These are phyloP conservation scores for Penicillium sp. DNA, from an alignment of 2,329 filamentous ascomycete genomes.

Conservation along the genomic window DNA sequence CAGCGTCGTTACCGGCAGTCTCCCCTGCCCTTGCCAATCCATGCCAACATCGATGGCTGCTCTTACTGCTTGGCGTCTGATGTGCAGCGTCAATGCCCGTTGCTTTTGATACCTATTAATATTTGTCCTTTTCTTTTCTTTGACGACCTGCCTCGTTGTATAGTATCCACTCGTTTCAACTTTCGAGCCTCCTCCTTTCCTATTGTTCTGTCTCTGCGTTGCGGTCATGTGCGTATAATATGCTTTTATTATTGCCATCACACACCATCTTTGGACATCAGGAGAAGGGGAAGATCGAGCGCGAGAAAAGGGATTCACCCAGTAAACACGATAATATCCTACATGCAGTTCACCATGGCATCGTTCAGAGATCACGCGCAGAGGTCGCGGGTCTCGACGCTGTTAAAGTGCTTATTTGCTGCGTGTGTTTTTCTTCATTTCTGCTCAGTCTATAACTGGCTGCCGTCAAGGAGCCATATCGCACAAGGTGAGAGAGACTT, in stretches of 20 bases:
- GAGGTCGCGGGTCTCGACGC: constrained; percentile 8
- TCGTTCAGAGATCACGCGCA: constrained; percentile 10
- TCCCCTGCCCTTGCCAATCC: not conserved
- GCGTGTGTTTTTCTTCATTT: constrained; percentile 11
- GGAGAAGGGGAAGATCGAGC: not conserved
- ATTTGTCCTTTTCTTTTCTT: not conserved
- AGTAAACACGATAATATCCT: not conserved
- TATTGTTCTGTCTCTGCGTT: too few relatives aligned
- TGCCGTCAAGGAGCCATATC: constrained; percentile 2
- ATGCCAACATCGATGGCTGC: not conserved
- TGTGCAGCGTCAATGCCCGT: not conserved
- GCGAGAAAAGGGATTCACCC: not conserved
- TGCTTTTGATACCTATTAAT: not conserved
- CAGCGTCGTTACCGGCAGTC: not conserved
- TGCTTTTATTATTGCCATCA: too few relatives aligned
- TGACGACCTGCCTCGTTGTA: not conserved
- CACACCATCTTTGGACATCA: too few relatives aligned
- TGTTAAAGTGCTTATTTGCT: constrained; percentile 9
- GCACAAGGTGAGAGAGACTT: not conserved
- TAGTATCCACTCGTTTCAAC: not conserved
- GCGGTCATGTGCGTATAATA: too few relatives aligned
- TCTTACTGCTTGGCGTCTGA: not conserved
- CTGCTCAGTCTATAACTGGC: constrained; percentile 11
- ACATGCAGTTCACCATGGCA: constrained; percentile 1
- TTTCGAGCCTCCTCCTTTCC: not conserved